These are phyloP conservation scores for Stylosanthes scabra DNA, from an alignment of 331 rosid genomes.

Conservation along the genomic window DNA sequence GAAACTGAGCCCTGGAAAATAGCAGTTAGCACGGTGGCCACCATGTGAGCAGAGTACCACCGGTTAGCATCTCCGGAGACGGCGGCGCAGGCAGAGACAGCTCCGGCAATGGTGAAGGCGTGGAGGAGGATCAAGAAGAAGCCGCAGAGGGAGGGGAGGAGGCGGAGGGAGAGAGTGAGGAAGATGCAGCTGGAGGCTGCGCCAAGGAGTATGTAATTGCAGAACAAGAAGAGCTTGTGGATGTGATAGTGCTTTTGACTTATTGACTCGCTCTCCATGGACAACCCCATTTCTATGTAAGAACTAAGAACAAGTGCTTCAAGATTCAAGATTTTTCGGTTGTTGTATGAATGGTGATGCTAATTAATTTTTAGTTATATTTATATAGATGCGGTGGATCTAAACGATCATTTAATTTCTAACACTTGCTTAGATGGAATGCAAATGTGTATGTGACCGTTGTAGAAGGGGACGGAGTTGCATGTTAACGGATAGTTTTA, in stretches of 20 bases:
- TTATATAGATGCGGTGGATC: conserved; percentile 21
- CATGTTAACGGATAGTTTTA: conserved; percentile 18
- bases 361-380: background rate
- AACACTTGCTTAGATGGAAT: background rate
- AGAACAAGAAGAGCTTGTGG: conserved; percentile 71
- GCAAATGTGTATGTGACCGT: conserved; percentile 44
- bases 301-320: background rate
- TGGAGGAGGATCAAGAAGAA: conserved; percentile 77
- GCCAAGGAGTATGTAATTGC: conserved; percentile 80
- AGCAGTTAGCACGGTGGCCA: conserved; percentile 71
- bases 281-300: conserved; percentile 42
- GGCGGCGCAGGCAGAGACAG: conserved; percentile 68
- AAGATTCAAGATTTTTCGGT: background rate
- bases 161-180: conserved; percentile 85
- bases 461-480: background rate
- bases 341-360: background rate
- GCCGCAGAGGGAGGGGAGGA: conserved; percentile 78
- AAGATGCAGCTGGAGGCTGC: conserved; percentile 91
- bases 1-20: conserved; percentile 81
- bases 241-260: conserved; percentile 50
- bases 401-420: conserved; percentile 45
- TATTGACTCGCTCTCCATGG: conserved; percentile 2
- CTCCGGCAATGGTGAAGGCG: conserved; percentile 66
- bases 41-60: conserved; percentile 83
- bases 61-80: conserved; percentile 45